These are phyloP conservation scores for Rhizopogon rudus DNA, from an alignment of 768 basidiomycete species.

Conservation along the genomic window DNA sequence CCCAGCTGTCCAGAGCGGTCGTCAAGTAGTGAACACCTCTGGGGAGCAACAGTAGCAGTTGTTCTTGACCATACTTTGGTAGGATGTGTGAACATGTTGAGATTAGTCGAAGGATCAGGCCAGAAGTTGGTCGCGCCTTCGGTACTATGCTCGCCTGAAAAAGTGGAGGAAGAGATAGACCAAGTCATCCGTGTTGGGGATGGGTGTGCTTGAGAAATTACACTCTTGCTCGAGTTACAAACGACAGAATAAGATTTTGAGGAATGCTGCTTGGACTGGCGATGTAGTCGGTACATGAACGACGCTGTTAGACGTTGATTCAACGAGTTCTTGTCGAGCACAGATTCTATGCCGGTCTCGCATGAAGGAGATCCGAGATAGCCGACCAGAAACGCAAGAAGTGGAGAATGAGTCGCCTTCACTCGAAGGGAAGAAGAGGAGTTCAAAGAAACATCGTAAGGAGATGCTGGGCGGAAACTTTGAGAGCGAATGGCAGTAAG, in stretches of 20 bases:
- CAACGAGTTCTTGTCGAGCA: conserved; percentile 7
- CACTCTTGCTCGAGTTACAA: background rate
- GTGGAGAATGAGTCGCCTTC: background rate
- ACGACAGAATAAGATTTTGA: background rate
- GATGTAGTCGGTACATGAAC: conserved; percentile 7
- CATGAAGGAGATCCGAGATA: conserved; percentile 28
- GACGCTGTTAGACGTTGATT: conserved; percentile 2
- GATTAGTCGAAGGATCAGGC: background rate
- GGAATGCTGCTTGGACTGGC: conserved; percentile 5
- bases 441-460: conserved; percentile 1
- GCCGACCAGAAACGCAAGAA: conserved; percentile 19
- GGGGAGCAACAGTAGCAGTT: background rate
- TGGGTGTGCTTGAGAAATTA: conserved; percentile 2
- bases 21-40: background rate
- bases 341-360: conserved; percentile 19
- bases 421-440: background rate
- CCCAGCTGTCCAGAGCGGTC: background rate
- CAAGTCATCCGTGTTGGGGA: background rate
- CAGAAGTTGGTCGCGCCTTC: background rate
- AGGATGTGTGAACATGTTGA: background rate
- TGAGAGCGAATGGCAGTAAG: conserved; percentile 19
- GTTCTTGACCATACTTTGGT: background rate
- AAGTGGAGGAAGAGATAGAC: conserved; percentile 9
- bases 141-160: conserved; percentile 1
- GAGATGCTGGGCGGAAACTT: background rate